phyloP scores from a whole-genome alignment of 331 rosid species.

The Prunus yedoensis region DNA sequence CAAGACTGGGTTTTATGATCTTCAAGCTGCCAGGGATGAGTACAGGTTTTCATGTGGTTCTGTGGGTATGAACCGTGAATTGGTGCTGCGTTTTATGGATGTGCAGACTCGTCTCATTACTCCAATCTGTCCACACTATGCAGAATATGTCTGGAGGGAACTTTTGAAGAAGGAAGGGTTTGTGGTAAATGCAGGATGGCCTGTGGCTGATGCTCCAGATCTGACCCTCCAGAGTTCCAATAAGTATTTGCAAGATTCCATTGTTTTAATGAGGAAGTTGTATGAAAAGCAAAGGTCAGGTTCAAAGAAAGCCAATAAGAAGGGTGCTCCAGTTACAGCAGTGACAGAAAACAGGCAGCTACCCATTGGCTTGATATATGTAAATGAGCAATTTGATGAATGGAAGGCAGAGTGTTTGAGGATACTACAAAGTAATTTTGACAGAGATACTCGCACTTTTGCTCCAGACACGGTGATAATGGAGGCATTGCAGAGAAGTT shows the following conservation, averaged over 20 bases:
- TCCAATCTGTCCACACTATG: conserved; percentile 95
- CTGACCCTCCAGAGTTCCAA: conserved; percentile 70
- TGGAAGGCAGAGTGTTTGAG: conserved; percentile 92
- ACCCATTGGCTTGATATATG: conserved; percentile 59
- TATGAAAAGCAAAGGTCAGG: conserved; percentile 80
- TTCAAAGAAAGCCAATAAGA: conserved; percentile 58
- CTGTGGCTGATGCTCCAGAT: conserved; percentile 65
- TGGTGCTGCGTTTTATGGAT: conserved; percentile 82
- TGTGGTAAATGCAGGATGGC: conserved; percentile 85
- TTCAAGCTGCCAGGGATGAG: conserved; percentile 90
- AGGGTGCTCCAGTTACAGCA: conserved; percentile 47
- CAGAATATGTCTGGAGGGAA: conserved; percentile 84
- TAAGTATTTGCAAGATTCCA: conserved; percentile 80
- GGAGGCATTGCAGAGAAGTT: conserved; percentile 60
- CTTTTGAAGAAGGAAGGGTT: conserved; percentile 83
- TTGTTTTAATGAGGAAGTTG: conserved; percentile 77
- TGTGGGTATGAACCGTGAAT: conserved; percentile 70
- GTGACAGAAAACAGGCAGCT: conserved; percentile 43
- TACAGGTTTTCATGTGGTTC: conserved; percentile 80
- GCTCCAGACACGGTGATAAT: conserved; percentile 56
- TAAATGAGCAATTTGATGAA: conserved; percentile 79
- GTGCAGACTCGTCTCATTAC: conserved; percentile 85
- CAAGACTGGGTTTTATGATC: conserved; percentile 86
- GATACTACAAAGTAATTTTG: conserved; percentile 64
- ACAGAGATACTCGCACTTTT: conserved; percentile 39